Percentiles rank a stretch among this genome's conserved stretches.
Conservation (phyloP, 75 land plant genomes). For the Picea glauca region DNA sequence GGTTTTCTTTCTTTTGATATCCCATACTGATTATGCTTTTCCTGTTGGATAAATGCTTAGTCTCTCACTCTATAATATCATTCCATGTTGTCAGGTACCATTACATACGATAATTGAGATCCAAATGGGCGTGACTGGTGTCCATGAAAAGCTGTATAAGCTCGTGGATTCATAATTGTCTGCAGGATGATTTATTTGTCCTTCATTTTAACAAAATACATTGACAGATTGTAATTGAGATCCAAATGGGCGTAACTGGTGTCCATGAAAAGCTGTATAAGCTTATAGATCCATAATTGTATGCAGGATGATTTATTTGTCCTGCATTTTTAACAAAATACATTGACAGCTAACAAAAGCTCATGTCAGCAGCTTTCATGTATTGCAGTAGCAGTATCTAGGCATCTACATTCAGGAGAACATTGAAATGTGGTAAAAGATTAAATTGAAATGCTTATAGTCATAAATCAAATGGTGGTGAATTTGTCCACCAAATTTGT, state of each 20-base stretch:
- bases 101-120: conserved; percentile 94
- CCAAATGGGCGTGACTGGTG: conserved; percentile 96
- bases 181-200: not conserved
- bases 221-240: conserved; percentile 90
- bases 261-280: conserved; percentile 94
- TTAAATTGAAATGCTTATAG: too few species aligned
- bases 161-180: conserved; percentile 48
- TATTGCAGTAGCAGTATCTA: too few species aligned
- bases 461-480: too few species aligned
- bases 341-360: conserved; percentile 49
- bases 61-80: not conserved
- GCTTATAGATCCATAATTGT: conserved; percentile 47
- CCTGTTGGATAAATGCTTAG: not conserved
- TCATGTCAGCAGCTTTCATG: too few species aligned
- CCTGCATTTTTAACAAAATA: conserved; percentile 34
- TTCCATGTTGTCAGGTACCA: conserved; percentile 63
- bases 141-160: conserved; percentile 93
- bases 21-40: not conserved
- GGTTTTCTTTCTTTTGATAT: not conserved
- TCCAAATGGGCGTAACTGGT: conserved; percentile 95
- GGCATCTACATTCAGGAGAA: too few species aligned
- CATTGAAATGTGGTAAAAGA: too few species aligned
- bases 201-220: conserved; percentile 52
- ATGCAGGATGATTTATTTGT: not conserved
- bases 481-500: too few species aligned